Base-by-base conservation (phyloP, 768 basidiomycete genomes). In the Serendipita sp. region DNA sequence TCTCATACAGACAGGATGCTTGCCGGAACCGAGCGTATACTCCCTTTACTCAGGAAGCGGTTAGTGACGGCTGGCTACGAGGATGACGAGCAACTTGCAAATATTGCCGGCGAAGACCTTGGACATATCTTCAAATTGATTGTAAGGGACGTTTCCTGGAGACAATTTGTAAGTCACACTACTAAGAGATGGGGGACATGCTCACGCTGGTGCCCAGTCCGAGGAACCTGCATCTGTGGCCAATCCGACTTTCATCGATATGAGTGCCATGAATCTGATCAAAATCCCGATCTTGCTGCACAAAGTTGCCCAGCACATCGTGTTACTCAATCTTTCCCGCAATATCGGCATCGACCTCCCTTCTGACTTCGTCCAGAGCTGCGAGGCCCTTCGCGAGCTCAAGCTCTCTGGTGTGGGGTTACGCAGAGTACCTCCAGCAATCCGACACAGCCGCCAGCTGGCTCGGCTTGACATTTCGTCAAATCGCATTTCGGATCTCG, bases 291-390 rank as follows among this genome's bases (percentile, higher is more conserved):
- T 95, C 68, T 78, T 84, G 65, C 78, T 97, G 11, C 88, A 99
- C 73, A 80, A 83, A 64, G 84, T 91, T 66, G 92, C 93, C 0
- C 85, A 88, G 68, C 81, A 82, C 30, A 93, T 99, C 70, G 77
- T 89, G 65, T 85, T 80, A 45, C 86, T 98, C 66, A 89, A 88
- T 66, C 81, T 98, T 13, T 95, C 92, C 2, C 84, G 89, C 48
- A 99, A 98, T 72, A 92, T 94, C 2, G 91, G 95, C 83, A 81
- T 94, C 64, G 94, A 98, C 73, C 87, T 98, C 41, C 96, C 95
- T 0, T 84, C 92, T 60, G 96, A 98, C 74, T 99, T 99, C 72
- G 86, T 96, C 65, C 90, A 96, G 73, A 83, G 86, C 3, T 95
- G 92, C 71, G 82, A 82, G 0, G 81, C 78, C 3, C 81, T 99